These are phyloP conservation scores for Erigeron canadensis DNA, from an alignment of 129 eudicot species.

Conservation along the genomic window DNA sequence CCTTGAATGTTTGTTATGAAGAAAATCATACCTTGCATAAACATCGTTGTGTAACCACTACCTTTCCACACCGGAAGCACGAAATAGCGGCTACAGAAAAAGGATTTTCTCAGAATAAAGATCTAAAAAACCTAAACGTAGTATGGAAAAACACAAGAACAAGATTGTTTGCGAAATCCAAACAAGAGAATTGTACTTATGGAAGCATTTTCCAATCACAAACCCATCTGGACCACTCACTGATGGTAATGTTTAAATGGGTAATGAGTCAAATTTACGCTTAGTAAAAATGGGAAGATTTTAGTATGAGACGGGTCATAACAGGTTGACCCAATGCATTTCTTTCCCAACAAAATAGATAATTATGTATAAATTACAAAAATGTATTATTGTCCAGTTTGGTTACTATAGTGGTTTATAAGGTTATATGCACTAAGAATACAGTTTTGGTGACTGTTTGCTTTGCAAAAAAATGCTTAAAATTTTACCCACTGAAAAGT, in stretches of 20 bases:
- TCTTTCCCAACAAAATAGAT: too few relatives aligned
- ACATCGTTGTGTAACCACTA: conserved; percentile 91
- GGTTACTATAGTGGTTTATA: too few relatives aligned
- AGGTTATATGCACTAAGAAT: too few relatives aligned
- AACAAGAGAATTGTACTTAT: background rate
- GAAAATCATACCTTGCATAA: conserved; percentile 71
- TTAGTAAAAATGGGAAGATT: too few relatives aligned
- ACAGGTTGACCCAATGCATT: too few relatives aligned
- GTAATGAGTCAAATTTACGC: background rate
- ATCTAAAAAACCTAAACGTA: background rate
- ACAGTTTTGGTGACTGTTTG: too few relatives aligned
- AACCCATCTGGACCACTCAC: background rate
- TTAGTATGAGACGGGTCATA: too few relatives aligned
- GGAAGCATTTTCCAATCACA: conserved; percentile 18
- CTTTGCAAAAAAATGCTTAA: too few relatives aligned
- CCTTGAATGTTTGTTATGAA: conserved; percentile 18
- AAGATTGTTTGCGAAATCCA: background rate
- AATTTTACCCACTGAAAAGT: too few relatives aligned
- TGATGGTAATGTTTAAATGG: background rate
- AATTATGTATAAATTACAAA: too few relatives aligned
- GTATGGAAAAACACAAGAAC: conserved; percentile 6
- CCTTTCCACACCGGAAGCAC: conserved; percentile 95
- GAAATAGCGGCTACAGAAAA: conserved; percentile 64
- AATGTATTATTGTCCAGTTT: too few relatives aligned
- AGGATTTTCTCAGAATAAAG: conserved; percentile 4